phyloP scores from a whole-genome alignment of 345 rosid species.

The Gossypium longicalyx region DNA sequence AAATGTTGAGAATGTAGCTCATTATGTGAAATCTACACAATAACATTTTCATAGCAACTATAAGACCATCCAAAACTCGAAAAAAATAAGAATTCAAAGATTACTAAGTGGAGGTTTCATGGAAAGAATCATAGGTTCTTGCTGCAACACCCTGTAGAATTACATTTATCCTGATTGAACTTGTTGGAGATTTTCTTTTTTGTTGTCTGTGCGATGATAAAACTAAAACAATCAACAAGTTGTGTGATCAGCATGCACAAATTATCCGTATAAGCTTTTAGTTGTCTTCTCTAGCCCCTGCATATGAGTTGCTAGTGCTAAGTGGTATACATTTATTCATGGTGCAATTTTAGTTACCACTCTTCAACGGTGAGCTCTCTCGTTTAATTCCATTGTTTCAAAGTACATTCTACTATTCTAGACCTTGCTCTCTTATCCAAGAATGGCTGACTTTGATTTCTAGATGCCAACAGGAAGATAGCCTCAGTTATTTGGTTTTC shows the following conservation, averaged over 20 bases:
- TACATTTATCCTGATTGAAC: background rate
- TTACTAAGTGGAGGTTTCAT: background rate
- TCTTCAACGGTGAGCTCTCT: background rate
- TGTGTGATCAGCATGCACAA: background rate
- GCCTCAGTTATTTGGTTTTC: background rate
- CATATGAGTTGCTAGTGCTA: background rate
- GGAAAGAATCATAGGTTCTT: background rate
- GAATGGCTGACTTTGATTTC: background rate
- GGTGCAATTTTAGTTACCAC: background rate
- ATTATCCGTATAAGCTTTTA: background rate
- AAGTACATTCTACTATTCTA: background rate
- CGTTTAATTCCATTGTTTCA: background rate
- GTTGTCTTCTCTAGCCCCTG: background rate
- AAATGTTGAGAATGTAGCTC: background rate
- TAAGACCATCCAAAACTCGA: background rate
- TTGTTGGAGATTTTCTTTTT: background rate
- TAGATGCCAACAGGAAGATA: background rate
- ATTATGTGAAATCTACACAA: background rate
- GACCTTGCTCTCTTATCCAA: background rate
- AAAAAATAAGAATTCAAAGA: background rate
- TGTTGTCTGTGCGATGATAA: background rate
- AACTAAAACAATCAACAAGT: background rate
- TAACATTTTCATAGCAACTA: background rate
- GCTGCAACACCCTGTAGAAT: slow-evolving; percentile 4
- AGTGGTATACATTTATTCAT: background rate